Percentiles rank a stretch among this genome's conserved stretches.
Conservation (phyloP, 148 eudicot genomes). For the Oxyria digyna region DNA sequence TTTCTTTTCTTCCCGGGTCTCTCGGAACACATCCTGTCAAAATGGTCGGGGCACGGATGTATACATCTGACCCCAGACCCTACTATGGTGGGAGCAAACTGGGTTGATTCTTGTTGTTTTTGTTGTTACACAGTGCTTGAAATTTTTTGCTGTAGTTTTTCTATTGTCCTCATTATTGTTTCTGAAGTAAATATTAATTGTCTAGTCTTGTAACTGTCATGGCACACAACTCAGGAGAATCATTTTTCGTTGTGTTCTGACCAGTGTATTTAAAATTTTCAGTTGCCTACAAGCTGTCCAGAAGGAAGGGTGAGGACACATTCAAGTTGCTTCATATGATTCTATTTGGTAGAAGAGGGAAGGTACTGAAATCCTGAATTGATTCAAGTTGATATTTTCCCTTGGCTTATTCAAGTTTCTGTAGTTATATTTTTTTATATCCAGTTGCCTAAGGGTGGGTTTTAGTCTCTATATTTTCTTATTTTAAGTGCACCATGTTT, state of each 20-base stretch:
- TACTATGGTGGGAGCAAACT: too few species aligned
- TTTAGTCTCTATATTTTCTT: not conserved
- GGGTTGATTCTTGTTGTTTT: too few species aligned
- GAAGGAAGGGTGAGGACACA: conserved; percentile 60
- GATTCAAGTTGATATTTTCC: not conserved
- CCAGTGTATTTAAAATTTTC: conserved; percentile 5
- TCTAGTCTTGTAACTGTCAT: not conserved
- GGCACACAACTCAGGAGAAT: not conserved
- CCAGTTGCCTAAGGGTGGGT: not conserved
- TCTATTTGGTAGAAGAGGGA: conserved; percentile 77
- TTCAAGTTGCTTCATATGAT: conserved; percentile 64
- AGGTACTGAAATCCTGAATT: conserved; percentile 28
- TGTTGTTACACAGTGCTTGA: too few species aligned
- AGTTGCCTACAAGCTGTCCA: conserved; percentile 86
- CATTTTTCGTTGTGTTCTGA: not conserved
- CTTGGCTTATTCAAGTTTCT: not conserved
- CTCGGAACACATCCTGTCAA: too few species aligned
- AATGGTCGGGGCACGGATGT: too few species aligned
- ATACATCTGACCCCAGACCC: too few species aligned
- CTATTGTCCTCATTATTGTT: not conserved
- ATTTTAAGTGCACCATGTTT: not conserved
- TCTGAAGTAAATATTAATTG: not conserved
- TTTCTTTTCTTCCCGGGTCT: too few species aligned
- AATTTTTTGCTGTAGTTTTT: not conserved
- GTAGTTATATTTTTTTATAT: not conserved